A percentile compares a stretch with the other conserved stretches of the same genome.
Evolutionary conservation across 352 stramenopile genomes (phyloP).

Genomic region (Aphanomyces astaci): DNA sequence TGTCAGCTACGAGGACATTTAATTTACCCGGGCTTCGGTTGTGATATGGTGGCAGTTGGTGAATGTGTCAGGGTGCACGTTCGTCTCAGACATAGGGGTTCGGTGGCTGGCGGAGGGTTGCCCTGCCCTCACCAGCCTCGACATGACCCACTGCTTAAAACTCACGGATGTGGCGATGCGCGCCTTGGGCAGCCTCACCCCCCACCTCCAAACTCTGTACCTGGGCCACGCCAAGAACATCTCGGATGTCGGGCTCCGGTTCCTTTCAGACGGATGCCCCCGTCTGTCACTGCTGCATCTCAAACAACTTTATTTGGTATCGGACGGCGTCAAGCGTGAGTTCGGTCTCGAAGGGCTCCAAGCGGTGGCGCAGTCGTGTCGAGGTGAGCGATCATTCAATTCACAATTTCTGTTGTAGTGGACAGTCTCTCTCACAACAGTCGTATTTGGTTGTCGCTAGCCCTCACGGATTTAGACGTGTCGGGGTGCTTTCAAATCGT

Average conservation of each 20-base stretch:
- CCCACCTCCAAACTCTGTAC: conserved; percentile 31
- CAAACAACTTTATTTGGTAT: conserved; percentile 84
- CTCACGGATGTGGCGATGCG: conserved; percentile 76
- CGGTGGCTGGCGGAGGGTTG: conserved; percentile 82
- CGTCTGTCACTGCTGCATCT: conserved; percentile 65
- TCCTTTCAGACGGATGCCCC: conserved; percentile 75
- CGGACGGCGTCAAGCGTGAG: conserved; percentile 86
- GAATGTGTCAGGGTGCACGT: conserved; percentile 73
- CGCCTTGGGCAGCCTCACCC: conserved; percentile 36
- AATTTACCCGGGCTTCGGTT: no score
- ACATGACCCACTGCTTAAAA: conserved; percentile 73
- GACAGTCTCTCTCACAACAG: no score
- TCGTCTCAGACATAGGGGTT: conserved; percentile 85
- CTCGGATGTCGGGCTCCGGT: conserved; percentile 75
- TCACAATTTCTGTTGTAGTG: no score
- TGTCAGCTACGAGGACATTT: no score
- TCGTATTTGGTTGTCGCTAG: no score
- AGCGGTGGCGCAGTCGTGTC: conserved; percentile 57
- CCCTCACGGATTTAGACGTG: conserved; percentile 41
- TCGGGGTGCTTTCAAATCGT: conserved; percentile 37
- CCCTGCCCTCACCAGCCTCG: conserved; percentile 57
- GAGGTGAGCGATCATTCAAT: conserved; percentile 29
- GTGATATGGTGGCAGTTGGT: conserved; percentile 36
- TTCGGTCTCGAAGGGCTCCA: conserved; percentile 90
- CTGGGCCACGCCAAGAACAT: conserved; percentile 66